These are phyloP conservation scores for Furcasterigmium sp. DNA, from an alignment of 2,329 filamentous ascomycete species.

Conservation along the genomic window DNA sequence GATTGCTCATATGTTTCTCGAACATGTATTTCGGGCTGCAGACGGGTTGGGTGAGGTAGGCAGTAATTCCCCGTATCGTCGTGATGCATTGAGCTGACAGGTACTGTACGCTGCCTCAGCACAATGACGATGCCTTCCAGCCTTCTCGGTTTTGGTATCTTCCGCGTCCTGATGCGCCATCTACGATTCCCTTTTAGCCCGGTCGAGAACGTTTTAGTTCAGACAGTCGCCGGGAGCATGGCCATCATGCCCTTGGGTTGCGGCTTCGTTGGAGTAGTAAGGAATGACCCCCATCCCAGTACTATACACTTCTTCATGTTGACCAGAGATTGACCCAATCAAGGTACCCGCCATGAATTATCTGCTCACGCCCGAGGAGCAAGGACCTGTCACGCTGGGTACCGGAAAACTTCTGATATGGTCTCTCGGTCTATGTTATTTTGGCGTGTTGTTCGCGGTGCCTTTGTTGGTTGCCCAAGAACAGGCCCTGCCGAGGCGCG, in stretches of 20 bases:
- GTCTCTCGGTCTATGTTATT: slow-evolving; percentile 91
- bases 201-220: slow-evolving; percentile 93
- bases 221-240: slow-evolving; percentile 91
- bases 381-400: slow-evolving; percentile 67
- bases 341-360: slow-evolving; percentile 85
- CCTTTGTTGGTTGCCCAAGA: slow-evolving; percentile 53
- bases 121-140: slow-evolving; percentile 97
- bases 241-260: slow-evolving; percentile 96
- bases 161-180: slow-evolving; percentile 70
- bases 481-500: too few relatives aligned
- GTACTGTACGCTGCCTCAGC: too few relatives aligned
- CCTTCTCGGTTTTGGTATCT: slow-evolving; percentile 90
- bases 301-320: slow-evolving; percentile 3
- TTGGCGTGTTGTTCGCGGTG: slow-evolving; percentile 94
- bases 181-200: slow-evolving; percentile 81
- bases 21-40: slow-evolving; percentile 99
- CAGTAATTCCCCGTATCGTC: neutral
- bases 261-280: slow-evolving; percentile 82
- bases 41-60: slow-evolving; percentile 47
- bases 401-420: slow-evolving; percentile 79
- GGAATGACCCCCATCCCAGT: neutral
- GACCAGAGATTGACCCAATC: neutral
- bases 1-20: slow-evolving; percentile 87
- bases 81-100: slow-evolving; percentile 19
- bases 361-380: slow-evolving; percentile 70